Conservation (phyloP, 2,329 filamentous ascomycete genomes). For the Canariomyces notabilis region DNA sequence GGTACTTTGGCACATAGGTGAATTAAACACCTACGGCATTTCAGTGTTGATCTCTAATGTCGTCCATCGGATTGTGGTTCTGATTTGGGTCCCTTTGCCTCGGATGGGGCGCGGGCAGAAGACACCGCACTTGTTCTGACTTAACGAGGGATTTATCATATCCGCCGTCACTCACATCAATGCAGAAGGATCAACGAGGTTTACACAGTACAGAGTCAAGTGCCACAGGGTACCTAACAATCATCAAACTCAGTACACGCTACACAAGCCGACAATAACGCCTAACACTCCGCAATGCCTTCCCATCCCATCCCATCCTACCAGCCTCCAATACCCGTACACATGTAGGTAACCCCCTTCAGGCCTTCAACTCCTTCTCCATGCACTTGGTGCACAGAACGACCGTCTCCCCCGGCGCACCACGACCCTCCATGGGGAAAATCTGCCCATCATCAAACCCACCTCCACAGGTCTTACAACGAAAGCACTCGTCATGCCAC, state of each 20-base stretch:
- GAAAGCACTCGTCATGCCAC: conserved; percentile 92
- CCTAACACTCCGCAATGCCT: too few species aligned
- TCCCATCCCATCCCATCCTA: neutral
- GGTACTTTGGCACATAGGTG: neutral
- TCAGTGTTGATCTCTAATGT: neutral
- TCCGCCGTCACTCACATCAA: too few species aligned
- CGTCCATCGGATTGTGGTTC: too few species aligned
- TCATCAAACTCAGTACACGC: neutral
- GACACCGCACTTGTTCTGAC: too few species aligned
- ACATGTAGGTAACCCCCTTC: conserved; percentile 10
- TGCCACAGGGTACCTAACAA: too few species aligned
- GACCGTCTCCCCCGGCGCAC: conserved; percentile 38
- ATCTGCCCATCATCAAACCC: conserved; percentile 62
- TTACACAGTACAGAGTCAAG: too few species aligned
- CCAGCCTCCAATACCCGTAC: conserved; percentile 13
- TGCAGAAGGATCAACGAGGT: too few species aligned
- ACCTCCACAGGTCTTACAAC: conserved; percentile 60
- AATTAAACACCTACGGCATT: neutral
- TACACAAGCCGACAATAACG: neutral
- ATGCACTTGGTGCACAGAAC: conserved; percentile 60
- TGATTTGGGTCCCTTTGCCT: too few species aligned
- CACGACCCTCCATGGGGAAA: conserved; percentile 51
- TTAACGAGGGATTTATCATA: too few species aligned
- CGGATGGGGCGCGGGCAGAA: too few species aligned
- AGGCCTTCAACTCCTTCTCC: conserved; percentile 54